Evolutionary conservation across 1,284 basidiomycete species (phyloP), one percentile per base, ranked within the genome.

Genomic region (Austroboletus sp.): DNA sequence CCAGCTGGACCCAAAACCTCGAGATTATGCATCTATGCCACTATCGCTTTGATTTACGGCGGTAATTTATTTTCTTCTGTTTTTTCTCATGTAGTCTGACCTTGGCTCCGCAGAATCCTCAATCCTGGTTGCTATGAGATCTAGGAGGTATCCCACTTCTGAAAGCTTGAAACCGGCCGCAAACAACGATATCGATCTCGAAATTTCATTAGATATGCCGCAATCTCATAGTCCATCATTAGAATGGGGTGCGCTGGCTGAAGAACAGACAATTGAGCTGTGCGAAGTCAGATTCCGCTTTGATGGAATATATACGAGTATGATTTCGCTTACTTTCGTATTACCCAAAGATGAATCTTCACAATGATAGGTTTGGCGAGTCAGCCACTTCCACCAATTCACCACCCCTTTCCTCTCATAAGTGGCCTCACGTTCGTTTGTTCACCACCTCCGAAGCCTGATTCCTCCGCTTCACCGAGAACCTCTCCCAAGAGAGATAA

Each of bases 91-190:
- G 9, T 6, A 31, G 19, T 15, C 43, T 60, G 37, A 63, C 19
- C 9, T 10, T 12, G 10, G 3, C n/a, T 23, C 44, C 37, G 2
- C 23, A 85, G 84, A 84, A 39, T 61, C 70, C 5, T 73, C 79
- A 7, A 68, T 87, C 29, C 48, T 86, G 23, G 66, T 88, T 29
- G 85, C 85, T 6, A 82, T 76, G 53, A 76, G 78, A 42, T 80
- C 81, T 6, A 70, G 67, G 47, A 62, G 68, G 43, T 66, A 72
- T 31, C 76, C 76, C 16, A 53, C 55, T 40, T 47, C 58, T 19
- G 66, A 66, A 31, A 57, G 49, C 48, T 48, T 67, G 43, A 62
- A 51, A 41, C 34, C 52, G 6, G 53, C 65, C 15, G 55, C 63
- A 9, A 68, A 72, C 43, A 64, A 61, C 42, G 57, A 71, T n/a